phyloP scores from a whole-genome alignment of 2,329 filamentous ascomycete species.

The Gyromitra esculenta region DNA sequence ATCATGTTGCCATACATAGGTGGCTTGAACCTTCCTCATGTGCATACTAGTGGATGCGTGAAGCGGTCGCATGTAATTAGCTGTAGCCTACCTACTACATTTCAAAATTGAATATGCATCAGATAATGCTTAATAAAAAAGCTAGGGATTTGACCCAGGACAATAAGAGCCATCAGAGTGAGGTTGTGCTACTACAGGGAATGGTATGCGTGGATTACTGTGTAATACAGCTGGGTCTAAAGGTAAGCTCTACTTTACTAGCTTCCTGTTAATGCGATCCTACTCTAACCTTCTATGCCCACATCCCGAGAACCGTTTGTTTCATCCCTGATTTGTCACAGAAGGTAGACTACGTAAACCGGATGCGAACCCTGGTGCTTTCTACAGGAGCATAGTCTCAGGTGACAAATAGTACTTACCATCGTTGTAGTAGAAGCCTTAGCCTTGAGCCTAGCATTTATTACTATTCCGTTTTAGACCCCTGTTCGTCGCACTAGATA shows the following conservation, averaged over 20 bases:
- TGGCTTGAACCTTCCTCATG: conserved; percentile 29
- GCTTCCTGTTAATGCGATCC: not conserved
- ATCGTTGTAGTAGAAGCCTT: too few relatives aligned
- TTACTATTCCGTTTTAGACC: too few relatives aligned
- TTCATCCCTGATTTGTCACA: not conserved
- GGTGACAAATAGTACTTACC: too few relatives aligned
- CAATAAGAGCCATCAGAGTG: not conserved
- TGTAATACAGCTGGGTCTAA: not conserved
- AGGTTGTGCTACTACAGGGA: not conserved
- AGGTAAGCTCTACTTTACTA: not conserved
- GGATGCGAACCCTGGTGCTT: not conserved
- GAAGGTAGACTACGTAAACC: not conserved
- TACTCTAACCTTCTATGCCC: too few relatives aligned
- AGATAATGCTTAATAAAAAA: conserved; percentile 29
- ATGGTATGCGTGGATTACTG: not conserved
- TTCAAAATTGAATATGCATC: conserved; percentile 15
- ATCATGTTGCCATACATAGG: conserved; percentile 5
- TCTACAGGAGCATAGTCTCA: too few relatives aligned
- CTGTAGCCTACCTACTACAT: not conserved
- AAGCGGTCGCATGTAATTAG: conserved; percentile 39
- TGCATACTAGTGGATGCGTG: conserved; percentile 1
- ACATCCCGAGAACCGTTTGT: not conserved
- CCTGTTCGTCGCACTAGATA: too few relatives aligned
- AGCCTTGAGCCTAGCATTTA: too few relatives aligned
- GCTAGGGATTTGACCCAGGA: not conserved